Evolutionary conservation across 331 rosid species (phyloP).

Genomic region (Rosa hybrid): DNA sequence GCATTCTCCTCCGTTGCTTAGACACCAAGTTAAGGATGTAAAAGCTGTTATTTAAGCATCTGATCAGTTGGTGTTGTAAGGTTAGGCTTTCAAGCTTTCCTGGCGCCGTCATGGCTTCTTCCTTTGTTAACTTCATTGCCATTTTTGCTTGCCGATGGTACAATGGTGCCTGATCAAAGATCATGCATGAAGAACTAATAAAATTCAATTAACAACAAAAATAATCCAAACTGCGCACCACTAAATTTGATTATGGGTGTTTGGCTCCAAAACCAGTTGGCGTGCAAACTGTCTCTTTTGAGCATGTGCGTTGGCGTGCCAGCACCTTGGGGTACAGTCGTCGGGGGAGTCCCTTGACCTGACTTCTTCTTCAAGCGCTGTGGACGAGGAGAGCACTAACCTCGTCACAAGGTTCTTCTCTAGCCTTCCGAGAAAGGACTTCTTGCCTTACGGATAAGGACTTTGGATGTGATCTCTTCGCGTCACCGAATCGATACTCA

Average conservation of each 20-base stretch:
- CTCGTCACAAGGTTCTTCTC: no score
- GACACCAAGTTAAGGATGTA: constrained; percentile 87
- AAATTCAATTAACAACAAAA: background rate
- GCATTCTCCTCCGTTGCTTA: constrained; percentile 86
- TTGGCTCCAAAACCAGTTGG: no score
- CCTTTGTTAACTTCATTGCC: constrained; percentile 72
- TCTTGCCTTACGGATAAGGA: no score
- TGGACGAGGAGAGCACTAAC: no score
- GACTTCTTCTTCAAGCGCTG: no score
- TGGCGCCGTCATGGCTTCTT: constrained; percentile 8
- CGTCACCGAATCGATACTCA: no score
- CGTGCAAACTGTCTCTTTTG: no score
- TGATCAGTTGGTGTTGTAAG: constrained; percentile 61
- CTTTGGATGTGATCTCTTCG: no score
- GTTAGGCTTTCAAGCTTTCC: constrained; percentile 39
- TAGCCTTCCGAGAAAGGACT: no score
- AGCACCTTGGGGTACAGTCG: no score
- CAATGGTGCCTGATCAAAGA: constrained; percentile 31
- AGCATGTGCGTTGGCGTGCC: no score
- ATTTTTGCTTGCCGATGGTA: constrained; percentile 40
- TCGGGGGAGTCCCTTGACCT: no score
- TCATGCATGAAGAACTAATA: background rate
- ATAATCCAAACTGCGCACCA: background rate
- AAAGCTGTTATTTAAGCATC: constrained; percentile 61
- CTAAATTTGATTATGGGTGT: background rate